phyloP scores from a whole-genome alignment of 495 filamentous ascomycete genomes.

The Pyrenula aspistea region DNA sequence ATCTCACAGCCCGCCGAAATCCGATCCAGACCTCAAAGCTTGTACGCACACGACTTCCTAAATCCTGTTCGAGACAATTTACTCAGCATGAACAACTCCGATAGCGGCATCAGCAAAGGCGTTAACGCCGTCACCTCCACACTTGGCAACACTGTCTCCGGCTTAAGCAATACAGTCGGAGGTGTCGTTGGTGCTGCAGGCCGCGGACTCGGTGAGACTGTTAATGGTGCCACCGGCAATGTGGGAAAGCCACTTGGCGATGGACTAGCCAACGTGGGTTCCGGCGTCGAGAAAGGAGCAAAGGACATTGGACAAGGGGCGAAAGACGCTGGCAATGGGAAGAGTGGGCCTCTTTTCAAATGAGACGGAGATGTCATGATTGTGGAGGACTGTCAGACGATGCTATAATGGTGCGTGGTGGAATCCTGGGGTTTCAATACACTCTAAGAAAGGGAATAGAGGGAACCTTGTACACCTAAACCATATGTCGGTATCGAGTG shows the following conservation, averaged over 20 bases:
- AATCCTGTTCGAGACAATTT: too few relatives aligned
- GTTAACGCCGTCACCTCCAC: slow-evolving; percentile 37
- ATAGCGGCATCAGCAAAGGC: slow-evolving; percentile 25
- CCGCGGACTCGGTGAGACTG: slow-evolving; percentile 50
- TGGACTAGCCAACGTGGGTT: slow-evolving; percentile 46
- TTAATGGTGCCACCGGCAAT: slow-evolving; percentile 50
- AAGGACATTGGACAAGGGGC: slow-evolving; percentile 46
- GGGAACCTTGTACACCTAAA: too few relatives aligned
- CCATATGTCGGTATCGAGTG: too few relatives aligned
- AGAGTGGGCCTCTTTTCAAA: slow-evolving; percentile 8
- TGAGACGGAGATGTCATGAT: background rate
- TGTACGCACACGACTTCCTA: too few relatives aligned
- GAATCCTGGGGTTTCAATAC: too few relatives aligned
- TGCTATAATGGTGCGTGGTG: too few relatives aligned
- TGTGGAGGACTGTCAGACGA: too few relatives aligned
- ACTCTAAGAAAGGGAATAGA: too few relatives aligned
- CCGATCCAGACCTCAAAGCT: too few relatives aligned
- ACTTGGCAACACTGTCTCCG: slow-evolving; percentile 51
- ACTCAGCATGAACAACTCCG: background rate
- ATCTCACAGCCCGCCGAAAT: too few relatives aligned
- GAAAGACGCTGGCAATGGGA: slow-evolving; percentile 59
- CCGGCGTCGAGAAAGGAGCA: slow-evolving; percentile 47
- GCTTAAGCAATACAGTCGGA: slow-evolving; percentile 52
- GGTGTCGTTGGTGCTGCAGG: slow-evolving; percentile 56
- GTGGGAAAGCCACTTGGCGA: slow-evolving; percentile 55